Percentiles rank a stretch among this genome's conserved stretches.
Conservation (phyloP, 148 eudicot species). For the Arbutus unedo region DNA sequence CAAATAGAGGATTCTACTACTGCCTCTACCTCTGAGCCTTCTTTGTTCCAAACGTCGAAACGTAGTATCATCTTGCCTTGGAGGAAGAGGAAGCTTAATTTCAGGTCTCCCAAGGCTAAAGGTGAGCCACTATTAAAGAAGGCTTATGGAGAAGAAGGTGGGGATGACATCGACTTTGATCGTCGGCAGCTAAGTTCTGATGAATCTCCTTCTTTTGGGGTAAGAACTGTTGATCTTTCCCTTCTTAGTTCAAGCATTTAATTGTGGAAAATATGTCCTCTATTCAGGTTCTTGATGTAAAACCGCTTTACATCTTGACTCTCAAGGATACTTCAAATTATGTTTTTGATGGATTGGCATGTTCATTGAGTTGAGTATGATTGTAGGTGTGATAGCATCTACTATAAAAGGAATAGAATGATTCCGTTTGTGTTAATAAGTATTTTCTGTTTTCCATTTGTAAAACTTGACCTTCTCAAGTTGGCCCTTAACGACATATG, state of each 20-base stretch:
- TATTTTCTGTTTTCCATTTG: background rate
- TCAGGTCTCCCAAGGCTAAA: slow-evolving; percentile 74
- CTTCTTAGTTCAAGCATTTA: background rate
- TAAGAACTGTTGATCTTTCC: slow-evolving; percentile 31
- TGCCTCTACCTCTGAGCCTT: slow-evolving; percentile 40
- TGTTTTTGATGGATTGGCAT: background rate
- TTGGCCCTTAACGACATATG: background rate
- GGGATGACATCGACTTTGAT: slow-evolving; percentile 91
- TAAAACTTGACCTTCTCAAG: background rate
- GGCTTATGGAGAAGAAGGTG: slow-evolving; percentile 86
- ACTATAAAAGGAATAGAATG: background rate
- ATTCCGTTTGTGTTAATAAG: background rate
- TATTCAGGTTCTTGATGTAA: background rate
- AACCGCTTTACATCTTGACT: background rate
- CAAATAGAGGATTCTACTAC: slow-evolving; percentile 44
- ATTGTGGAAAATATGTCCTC: background rate
- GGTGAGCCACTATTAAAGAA: slow-evolving; percentile 89
- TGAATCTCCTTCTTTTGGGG: slow-evolving; percentile 65
- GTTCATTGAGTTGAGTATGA: background rate
- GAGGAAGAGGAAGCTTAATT: slow-evolving; percentile 82
- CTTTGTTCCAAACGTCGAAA: slow-evolving; percentile 47
- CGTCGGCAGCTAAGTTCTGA: slow-evolving; percentile 90
- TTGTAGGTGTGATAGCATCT: background rate
- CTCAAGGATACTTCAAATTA: background rate
- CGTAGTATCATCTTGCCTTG: slow-evolving; percentile 82